phyloP scores from a whole-genome alignment of 176 grass and related monocot species.

The Pontederia paniculata region DNA sequence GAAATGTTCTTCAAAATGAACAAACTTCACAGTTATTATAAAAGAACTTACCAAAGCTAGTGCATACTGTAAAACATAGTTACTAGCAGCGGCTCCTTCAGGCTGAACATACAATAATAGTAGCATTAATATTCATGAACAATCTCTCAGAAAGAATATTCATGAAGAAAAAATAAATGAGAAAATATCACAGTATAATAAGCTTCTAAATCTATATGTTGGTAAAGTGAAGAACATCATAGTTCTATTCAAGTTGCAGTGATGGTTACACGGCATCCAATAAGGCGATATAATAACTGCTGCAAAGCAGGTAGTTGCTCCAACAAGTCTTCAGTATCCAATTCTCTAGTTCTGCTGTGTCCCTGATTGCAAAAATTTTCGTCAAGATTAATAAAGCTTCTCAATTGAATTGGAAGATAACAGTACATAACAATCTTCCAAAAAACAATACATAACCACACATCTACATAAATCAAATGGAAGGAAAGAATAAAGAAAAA shows the following conservation, averaged over 20 bases:
- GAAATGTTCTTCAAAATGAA: not conserved
- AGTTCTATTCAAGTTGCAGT: not conserved
- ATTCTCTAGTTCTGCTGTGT: conserved; percentile 66
- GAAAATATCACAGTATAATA: not conserved
- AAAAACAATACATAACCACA: not conserved
- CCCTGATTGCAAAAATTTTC: conserved; percentile 34
- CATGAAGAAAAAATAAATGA: conserved; percentile 1
- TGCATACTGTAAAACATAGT: conserved; percentile 84
- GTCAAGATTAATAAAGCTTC: not conserved
- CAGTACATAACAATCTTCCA: not conserved
- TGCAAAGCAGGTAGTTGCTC: conserved; percentile 86
- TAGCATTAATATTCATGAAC: conserved; percentile 8
- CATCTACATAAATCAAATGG: conserved; percentile 5
- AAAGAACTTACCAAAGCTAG: conserved; percentile 56
- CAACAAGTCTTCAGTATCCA: conserved; percentile 66
- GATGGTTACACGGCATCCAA: conserved; percentile 69
- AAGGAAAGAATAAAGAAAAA: not conserved
- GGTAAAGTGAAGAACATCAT: not conserved
- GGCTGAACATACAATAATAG: conserved; percentile 35
- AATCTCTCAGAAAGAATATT: not conserved
- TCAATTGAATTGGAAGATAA: not conserved
- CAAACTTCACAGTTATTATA: not conserved
- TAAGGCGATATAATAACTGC: conserved; percentile 85
- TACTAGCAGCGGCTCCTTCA: conserved; percentile 68
- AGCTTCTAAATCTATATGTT: no score